Conservation (phyloP, 2,329 filamentous ascomycete genomes). For the Aspergillus oerlinghausenensis region DNA sequence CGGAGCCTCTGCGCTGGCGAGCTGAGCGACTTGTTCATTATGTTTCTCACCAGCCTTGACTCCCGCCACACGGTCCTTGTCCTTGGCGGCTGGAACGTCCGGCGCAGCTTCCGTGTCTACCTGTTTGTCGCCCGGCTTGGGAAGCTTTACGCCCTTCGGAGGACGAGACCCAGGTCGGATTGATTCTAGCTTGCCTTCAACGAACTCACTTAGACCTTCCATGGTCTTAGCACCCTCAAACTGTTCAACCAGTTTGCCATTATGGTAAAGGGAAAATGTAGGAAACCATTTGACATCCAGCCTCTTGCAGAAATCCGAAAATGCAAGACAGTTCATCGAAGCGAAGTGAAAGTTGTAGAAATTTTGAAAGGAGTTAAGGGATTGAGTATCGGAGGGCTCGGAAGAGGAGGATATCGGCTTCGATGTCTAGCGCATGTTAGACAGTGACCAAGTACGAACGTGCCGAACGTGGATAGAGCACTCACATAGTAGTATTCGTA, state of each 20-base stretch:
- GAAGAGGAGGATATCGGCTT: constrained; percentile 58
- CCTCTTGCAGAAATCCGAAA: constrained; percentile 69
- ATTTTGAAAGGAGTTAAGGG: constrained; percentile 65
- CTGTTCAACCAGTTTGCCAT: constrained; percentile 63
- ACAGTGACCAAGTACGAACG: not conserved
- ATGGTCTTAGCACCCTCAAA: constrained; percentile 66
- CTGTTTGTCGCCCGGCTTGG: constrained; percentile 60
- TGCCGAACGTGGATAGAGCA: constrained; percentile 8
- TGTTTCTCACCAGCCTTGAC: constrained; percentile 39
- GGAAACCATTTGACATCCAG: constrained; percentile 69
- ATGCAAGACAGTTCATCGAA: constrained; percentile 78
- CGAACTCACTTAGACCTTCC: constrained; percentile 59
- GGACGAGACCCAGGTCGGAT: constrained; percentile 78
- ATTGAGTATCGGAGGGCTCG: constrained; percentile 47
- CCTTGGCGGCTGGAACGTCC: constrained; percentile 37
- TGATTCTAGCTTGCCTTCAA: constrained; percentile 73
- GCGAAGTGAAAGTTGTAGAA: constrained; percentile 90
- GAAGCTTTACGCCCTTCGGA: constrained; percentile 60
- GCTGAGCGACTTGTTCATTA: constrained; percentile 34
- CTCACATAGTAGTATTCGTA: constrained; percentile 80
- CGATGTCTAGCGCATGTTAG: constrained; percentile 59
- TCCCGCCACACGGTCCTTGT: constrained; percentile 38
- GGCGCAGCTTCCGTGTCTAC: constrained; percentile 42
- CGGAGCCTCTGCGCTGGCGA: constrained; percentile 19
- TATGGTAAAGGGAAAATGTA: constrained; percentile 72